Percentiles rank a stretch among this genome's conserved stretches.
Conservation (phyloP, 179 eudicot species). For the Pouteria campechiana region DNA sequence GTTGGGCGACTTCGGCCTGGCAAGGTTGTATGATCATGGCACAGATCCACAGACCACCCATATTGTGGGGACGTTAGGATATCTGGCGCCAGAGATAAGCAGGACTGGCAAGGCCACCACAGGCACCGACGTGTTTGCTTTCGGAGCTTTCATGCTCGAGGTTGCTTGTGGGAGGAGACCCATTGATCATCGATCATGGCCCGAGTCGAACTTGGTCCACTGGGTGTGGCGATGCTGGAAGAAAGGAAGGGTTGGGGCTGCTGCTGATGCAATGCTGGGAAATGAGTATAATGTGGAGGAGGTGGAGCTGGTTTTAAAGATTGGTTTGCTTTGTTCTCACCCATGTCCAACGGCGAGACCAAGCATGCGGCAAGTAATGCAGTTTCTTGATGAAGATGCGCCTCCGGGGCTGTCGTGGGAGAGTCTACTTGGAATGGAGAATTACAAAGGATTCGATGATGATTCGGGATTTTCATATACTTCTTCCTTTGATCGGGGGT, state of each 20-base stretch:
- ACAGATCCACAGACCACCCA: slow-evolving; percentile 34
- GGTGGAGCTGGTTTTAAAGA: slow-evolving; percentile 11
- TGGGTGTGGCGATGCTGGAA: slow-evolving; percentile 46
- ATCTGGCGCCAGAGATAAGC: slow-evolving; percentile 46
- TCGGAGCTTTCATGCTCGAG: slow-evolving; percentile 19
- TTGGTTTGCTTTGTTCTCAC: slow-evolving; percentile 17
- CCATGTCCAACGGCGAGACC: slow-evolving; percentile 6
- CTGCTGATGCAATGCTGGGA: slow-evolving; percentile 19
- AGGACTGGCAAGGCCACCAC: slow-evolving; percentile 18
- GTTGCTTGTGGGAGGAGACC: slow-evolving; percentile 60
- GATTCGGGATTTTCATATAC: no score
- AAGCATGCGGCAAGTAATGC: slow-evolving; percentile 17
- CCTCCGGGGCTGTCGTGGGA: slow-evolving; percentile 5
- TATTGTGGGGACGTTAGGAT: slow-evolving; percentile 23
- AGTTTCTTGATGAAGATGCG: slow-evolving; percentile 17
- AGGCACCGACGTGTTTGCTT: slow-evolving; percentile 15
- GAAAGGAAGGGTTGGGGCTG: slow-evolving; percentile 25
- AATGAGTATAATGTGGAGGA: slow-evolving; percentile 9
- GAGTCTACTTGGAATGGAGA: no score
- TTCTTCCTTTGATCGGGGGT: no score
- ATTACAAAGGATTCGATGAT: no score
- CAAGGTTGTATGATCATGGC: slow-evolving; percentile 49
- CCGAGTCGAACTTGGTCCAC: slow-evolving; percentile 42
- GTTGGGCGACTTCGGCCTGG: slow-evolving; percentile 44
- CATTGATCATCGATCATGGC: slow-evolving; percentile 32